These are phyloP conservation scores for Aspergillus sp. DNA, from an alignment of 2,329 filamentous ascomycete genomes.

Conservation along the genomic window DNA sequence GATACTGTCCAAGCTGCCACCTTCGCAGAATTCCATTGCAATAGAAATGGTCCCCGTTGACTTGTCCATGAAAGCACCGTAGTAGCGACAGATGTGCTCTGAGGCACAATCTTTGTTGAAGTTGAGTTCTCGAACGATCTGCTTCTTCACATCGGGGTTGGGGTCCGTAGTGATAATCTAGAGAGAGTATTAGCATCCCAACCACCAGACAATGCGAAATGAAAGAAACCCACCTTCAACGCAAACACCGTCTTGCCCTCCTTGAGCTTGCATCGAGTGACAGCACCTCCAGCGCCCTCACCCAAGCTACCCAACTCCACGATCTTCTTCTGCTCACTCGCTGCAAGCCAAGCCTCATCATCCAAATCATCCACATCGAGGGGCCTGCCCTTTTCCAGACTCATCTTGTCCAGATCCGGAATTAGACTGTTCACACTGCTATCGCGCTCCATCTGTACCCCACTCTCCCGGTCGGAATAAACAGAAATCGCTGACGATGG, in stretches of 20 bases:
- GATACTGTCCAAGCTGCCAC: slow-evolving; percentile 91
- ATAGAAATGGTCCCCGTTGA: slow-evolving; percentile 97
- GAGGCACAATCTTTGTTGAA: slow-evolving; percentile 98
- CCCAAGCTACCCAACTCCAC: slow-evolving; percentile 85
- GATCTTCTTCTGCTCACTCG: slow-evolving; percentile 84
- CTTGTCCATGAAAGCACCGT: slow-evolving; percentile 93
- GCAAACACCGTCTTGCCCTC: slow-evolving; percentile 94
- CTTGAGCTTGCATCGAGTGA: slow-evolving; percentile 86
- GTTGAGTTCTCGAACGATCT: slow-evolving; percentile 91
- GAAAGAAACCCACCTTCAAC: slow-evolving; percentile 69
- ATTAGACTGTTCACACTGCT: slow-evolving; percentile 76
- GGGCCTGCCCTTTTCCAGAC: slow-evolving; percentile 76
- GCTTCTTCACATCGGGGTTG: slow-evolving; percentile 96
- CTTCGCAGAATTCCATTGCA: slow-evolving; percentile 98
- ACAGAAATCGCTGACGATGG: slow-evolving; percentile 86
- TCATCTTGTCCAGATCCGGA: slow-evolving; percentile 76
- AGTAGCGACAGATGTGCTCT: slow-evolving; percentile 95
- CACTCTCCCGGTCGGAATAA: slow-evolving; percentile 77
- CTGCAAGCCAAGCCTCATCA: slow-evolving; percentile 92
- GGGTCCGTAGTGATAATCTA: slow-evolving; percentile 98
- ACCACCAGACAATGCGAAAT: not conserved
- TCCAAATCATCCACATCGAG: slow-evolving; percentile 93
- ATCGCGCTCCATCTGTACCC: slow-evolving; percentile 77
- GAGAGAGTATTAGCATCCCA: slow-evolving; percentile 20
- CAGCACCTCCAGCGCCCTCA: slow-evolving; percentile 92